Conservation (phyloP, 495 filamentous ascomycete genomes). For the Hamigera avellanea region DNA sequence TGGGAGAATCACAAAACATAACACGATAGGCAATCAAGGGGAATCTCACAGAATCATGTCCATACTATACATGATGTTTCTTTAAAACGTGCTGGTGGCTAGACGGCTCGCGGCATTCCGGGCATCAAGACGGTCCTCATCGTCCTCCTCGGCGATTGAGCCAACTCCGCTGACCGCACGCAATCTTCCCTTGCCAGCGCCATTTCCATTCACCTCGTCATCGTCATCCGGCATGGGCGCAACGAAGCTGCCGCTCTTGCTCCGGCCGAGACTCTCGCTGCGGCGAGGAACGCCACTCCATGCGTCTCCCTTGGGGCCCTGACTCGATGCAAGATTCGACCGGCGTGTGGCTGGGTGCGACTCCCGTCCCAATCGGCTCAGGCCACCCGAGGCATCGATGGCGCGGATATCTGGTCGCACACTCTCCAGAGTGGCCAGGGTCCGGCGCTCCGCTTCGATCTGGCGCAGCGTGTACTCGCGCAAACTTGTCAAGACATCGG, state of each 20-base stretch:
- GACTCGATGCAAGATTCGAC: constrained; percentile 66
- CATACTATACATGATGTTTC: not conserved
- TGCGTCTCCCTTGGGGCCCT: constrained; percentile 91
- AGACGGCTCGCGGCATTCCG: constrained; percentile 88
- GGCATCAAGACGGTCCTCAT: constrained; percentile 90
- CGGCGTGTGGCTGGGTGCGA: constrained; percentile 66
- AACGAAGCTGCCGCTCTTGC: constrained; percentile 59
- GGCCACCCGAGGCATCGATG: constrained; percentile 81
- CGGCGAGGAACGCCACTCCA: constrained; percentile 92
- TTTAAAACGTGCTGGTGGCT: constrained; percentile 83
- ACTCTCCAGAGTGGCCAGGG: constrained; percentile 80
- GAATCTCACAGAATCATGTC: no score
- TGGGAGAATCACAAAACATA: constrained; percentile 10
- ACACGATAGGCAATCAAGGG: not conserved
- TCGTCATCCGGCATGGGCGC: constrained; percentile 27
- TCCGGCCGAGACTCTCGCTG: constrained; percentile 61
- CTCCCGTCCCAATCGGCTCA: constrained; percentile 81
- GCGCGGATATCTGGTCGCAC: constrained; percentile 86
- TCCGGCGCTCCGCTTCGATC: constrained; percentile 90
- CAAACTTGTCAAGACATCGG: constrained; percentile 66
- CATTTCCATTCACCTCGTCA: constrained; percentile 28
- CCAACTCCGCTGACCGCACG: constrained; percentile 50
- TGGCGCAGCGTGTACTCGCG: constrained; percentile 89
- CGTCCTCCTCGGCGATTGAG: constrained; percentile 67
- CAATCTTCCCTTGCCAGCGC: constrained; percentile 36